Evolutionary conservation across 2,329 filamentous ascomycete genomes (phyloP).

Genomic region (Sclerotinia borealis): DNA sequence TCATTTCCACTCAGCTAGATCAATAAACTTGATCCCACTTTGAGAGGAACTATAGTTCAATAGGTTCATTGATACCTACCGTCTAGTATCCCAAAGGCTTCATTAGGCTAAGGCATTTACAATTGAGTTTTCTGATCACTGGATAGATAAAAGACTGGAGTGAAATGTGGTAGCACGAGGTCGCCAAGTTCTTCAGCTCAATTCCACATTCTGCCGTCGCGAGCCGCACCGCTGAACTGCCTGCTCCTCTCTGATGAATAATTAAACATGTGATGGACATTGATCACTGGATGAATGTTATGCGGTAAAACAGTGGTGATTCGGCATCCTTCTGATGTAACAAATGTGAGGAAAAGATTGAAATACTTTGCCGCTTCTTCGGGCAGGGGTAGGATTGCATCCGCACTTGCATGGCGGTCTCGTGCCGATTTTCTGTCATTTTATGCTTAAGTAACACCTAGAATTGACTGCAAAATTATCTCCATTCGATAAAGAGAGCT

Average conservation of each 20-base stretch:
- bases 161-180: not conserved
- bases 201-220: not conserved
- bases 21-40: too few relatives aligned
- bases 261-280: not conserved
- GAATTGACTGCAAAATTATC: rapidly evolving
- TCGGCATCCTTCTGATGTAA: not conserved
- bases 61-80: not conserved
- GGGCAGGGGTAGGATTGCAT: not conserved
- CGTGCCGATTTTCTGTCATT: not conserved
- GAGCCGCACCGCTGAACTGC: not conserved
- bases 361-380: not conserved
- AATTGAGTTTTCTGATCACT: not conserved
- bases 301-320: not conserved
- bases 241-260: not conserved
- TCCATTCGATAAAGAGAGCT: rapidly evolving
- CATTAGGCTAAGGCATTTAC: not conserved
- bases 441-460: not conserved
- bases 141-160: not conserved
- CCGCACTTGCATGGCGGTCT: rapidly evolving
- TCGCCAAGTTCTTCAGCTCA: not conserved
- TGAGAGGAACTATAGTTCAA: too few relatives aligned
- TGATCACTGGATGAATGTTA: not conserved
- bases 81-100: not conserved
- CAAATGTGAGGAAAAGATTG: not conserved
- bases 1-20: too few relatives aligned